Conservation (phyloP, 2,329 filamentous ascomycete species). For the Penicillium sp. region DNA sequence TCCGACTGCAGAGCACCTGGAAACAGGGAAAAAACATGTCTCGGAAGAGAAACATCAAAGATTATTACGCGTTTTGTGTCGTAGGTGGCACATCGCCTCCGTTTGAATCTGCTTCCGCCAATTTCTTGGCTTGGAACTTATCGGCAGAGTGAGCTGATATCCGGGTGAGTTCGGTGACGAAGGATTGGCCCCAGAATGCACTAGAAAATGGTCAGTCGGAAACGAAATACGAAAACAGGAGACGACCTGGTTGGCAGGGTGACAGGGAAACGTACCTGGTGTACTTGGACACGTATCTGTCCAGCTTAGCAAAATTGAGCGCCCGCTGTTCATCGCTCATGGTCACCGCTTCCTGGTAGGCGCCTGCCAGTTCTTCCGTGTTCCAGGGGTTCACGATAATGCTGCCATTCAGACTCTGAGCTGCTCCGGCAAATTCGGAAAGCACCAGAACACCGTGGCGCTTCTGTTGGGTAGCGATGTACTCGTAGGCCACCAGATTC, state of each 20-base stretch:
- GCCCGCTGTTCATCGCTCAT: slow-evolving; percentile 88
- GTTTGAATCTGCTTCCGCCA: slow-evolving; percentile 10
- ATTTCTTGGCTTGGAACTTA: slow-evolving; percentile 35
- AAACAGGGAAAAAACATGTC: neutral
- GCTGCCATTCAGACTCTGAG: slow-evolving; percentile 88
- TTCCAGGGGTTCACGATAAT: slow-evolving; percentile 99
- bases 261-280: slow-evolving; percentile 58
- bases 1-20: neutral
- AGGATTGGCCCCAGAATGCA: slow-evolving; percentile 93
- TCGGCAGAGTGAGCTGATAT: slow-evolving; percentile 48
- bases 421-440: slow-evolving; percentile 93
- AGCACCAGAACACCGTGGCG: slow-evolving; percentile 92
- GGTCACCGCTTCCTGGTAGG: slow-evolving; percentile 93
- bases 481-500: slow-evolving; percentile 98
- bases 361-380: slow-evolving; percentile 88
- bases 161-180: slow-evolving; percentile 74
- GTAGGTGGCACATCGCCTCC: neutral
- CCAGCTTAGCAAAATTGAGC: slow-evolving; percentile 84
- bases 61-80: slow-evolving; percentile 2
- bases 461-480: slow-evolving; percentile 89
- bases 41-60: neutral
- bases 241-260: neutral
- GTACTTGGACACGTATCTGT: slow-evolving; percentile 96
- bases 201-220: slow-evolving; percentile 41
- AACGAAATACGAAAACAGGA: neutral